Conservation (phyloP, 768 basidiomycete species). For the Phlebiopsis gigantea region DNA sequence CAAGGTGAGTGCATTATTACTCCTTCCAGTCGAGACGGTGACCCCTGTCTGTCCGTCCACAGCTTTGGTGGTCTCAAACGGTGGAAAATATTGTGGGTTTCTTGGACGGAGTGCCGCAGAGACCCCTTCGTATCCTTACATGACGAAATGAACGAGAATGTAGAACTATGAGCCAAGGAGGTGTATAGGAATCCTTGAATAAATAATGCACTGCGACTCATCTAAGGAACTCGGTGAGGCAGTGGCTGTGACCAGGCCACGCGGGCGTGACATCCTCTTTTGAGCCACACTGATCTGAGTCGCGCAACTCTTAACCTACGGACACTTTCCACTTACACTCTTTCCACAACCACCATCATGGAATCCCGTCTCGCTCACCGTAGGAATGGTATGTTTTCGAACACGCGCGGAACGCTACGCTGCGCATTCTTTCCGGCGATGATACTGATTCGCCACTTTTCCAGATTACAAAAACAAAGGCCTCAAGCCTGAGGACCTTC, state of each 20-base stretch:
- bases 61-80: constrained; percentile 48
- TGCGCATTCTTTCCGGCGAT: constrained; percentile 3
- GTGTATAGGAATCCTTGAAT: not conserved
- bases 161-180: not conserved
- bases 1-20: constrained; percentile 29
- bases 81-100: constrained; percentile 55
- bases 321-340: constrained; percentile 12
- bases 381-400: constrained; percentile 51
- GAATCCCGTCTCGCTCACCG: constrained; percentile 73
- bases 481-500: constrained; percentile 88
- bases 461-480: constrained; percentile 89
- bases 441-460: constrained; percentile 33
- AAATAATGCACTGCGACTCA: not conserved
- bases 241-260: constrained; percentile 10
- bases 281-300: constrained; percentile 17
- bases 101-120: constrained; percentile 37
- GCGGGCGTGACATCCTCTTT: constrained; percentile 16
- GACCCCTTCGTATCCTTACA: not conserved
- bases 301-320: constrained; percentile 17
- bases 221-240: not conserved
- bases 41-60: not conserved
- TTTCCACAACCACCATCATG: constrained; percentile 25
- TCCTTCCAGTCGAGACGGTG: not conserved
- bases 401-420: not conserved
- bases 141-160: constrained; percentile 1